phyloP scores from a whole-genome alignment of 163 green algal species.

The Scenedesmus sp. region DNA sequence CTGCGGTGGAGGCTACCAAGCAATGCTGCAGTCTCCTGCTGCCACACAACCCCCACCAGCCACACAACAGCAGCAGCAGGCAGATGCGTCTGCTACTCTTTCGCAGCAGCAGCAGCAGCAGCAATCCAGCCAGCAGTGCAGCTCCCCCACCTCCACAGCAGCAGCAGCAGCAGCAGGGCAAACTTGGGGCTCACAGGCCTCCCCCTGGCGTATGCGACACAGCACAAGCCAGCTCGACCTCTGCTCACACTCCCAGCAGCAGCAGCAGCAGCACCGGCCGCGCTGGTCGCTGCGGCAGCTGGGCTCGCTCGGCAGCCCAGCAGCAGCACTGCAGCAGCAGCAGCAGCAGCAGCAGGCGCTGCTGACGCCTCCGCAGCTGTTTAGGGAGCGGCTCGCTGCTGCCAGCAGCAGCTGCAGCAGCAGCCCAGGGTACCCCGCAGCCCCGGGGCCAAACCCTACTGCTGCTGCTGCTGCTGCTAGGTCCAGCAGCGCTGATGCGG shows the following conservation, averaged over 20 bases:
- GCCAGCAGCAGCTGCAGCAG: neutral
- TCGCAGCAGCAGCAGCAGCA: neutral
- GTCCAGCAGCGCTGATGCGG: neutral
- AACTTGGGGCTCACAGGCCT: neutral
- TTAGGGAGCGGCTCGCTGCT: neutral
- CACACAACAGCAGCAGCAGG: neutral
- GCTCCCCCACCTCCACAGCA: neutral
- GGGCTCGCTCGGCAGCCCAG: neutral
- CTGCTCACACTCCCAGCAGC: neutral
- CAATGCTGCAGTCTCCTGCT: neutral
- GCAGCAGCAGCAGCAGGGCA: neutral
- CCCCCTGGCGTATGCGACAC: neutral
- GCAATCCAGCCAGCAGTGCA: neutral
- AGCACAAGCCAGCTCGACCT: neutral
- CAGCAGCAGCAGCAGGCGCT: neutral
- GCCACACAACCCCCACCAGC: neutral
- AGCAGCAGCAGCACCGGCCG: neutral
- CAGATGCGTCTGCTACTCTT: neutral
- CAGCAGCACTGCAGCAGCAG: neutral
- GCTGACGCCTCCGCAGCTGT: neutral
- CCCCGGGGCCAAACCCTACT: neutral
- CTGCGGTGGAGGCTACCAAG: neutral
- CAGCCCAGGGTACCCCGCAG: neutral
- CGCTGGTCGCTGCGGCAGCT: neutral
- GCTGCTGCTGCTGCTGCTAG: neutral